Evolutionary conservation across 352 stramenopile species (phyloP).

Genomic region (Phytophthora aleatoria): DNA sequence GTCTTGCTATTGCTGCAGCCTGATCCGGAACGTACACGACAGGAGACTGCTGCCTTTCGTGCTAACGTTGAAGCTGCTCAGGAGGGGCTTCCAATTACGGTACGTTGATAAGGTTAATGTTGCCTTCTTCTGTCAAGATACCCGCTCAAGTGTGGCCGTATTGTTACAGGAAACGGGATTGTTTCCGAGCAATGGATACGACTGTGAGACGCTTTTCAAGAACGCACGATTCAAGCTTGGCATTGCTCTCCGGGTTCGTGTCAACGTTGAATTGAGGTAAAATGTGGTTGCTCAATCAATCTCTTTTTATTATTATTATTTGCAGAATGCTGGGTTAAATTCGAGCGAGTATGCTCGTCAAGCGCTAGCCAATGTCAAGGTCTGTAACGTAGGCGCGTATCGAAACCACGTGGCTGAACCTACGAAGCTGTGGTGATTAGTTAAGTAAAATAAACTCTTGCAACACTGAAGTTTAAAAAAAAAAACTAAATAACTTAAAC

Average conservation of each 20-base stretch:
- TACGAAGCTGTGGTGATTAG: constrained; percentile 67
- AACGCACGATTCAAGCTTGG: constrained; percentile 84
- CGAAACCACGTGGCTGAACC: constrained; percentile 57
- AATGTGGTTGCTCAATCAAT: not conserved
- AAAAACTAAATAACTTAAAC: constrained; percentile 5
- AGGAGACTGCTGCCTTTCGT: constrained; percentile 72
- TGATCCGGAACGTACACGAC: constrained; percentile 65
- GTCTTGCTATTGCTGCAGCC: constrained; percentile 32
- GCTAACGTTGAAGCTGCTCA: constrained; percentile 69
- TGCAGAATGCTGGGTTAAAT: constrained; percentile 64
- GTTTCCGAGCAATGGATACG: constrained; percentile 77
- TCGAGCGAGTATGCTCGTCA: constrained; percentile 70
- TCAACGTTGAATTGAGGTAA: not conserved
- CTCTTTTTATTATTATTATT: not conserved
- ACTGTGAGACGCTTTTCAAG: constrained; percentile 79
- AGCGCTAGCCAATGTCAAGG: constrained; percentile 69
- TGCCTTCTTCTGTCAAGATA: not conserved
- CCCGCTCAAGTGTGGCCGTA: not conserved
- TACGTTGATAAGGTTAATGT: constrained; percentile 17
- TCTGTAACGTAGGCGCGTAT: constrained; percentile 73
- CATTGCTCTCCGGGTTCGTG: constrained; percentile 60
- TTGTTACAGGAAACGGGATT: constrained; percentile 65
- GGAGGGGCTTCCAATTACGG: constrained; percentile 57
- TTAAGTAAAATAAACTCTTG: not conserved
- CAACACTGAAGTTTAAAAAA: not conserved